Evolutionary conservation across 2,329 filamentous ascomycete species (phyloP).

Genomic region (Aspergillus amoenus): DNA sequence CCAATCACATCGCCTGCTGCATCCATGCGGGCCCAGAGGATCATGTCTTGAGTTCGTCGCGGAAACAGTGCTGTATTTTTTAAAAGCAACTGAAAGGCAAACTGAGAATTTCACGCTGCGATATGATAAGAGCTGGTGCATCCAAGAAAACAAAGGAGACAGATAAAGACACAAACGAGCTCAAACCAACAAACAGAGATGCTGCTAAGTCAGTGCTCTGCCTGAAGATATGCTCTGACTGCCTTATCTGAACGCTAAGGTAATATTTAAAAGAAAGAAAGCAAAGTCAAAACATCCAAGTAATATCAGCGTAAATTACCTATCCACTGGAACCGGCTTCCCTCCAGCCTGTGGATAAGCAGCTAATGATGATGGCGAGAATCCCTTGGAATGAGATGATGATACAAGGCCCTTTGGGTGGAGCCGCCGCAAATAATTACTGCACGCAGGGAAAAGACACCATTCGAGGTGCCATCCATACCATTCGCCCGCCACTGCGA

Average conservation of each 20-base stretch:
- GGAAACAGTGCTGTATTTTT: not conserved
- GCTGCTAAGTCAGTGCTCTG: too few species aligned
- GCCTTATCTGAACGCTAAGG: not conserved
- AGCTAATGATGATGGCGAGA: slow-evolving; percentile 34
- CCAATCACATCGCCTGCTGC: slow-evolving; percentile 26
- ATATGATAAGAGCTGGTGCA: not conserved
- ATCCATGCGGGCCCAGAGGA: slow-evolving; percentile 22
- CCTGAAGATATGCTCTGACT: not conserved
- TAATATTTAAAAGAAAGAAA: not conserved
- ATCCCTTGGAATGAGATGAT: slow-evolving; percentile 37
- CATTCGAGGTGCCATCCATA: not conserved
- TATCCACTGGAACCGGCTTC: not conserved
- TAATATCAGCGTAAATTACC: slow-evolving; percentile 3
- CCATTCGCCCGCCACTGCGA: slow-evolving; percentile 10
- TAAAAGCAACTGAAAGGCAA: not conserved
- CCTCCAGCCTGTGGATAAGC: not conserved
- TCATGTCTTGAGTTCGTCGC: slow-evolving; percentile 4
- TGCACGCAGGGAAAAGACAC: slow-evolving; percentile 16
- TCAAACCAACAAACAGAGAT: too few species aligned
- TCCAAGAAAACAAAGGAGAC: not conserved
- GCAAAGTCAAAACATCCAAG: not conserved
- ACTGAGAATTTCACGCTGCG: not conserved
- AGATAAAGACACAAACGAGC: not conserved
- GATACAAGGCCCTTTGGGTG: slow-evolving; percentile 25
- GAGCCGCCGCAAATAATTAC: slow-evolving; percentile 21